Percentiles rank a stretch among this genome's conserved stretches.
phyloP scores from a whole-genome alignment of 2,329 filamentous ascomycete species.

The Pseudocercospora fijiensis region DNA sequence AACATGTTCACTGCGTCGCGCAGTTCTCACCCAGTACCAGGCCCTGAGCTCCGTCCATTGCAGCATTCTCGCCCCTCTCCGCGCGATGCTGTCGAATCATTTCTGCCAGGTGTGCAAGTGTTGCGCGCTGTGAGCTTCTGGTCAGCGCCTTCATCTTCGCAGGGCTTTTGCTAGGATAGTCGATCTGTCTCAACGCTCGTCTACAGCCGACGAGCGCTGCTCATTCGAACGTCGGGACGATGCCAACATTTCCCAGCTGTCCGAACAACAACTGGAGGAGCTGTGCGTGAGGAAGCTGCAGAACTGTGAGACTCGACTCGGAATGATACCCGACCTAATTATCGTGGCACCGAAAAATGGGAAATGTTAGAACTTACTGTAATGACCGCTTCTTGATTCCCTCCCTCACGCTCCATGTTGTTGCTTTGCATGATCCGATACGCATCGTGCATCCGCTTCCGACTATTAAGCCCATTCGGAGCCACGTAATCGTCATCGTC shows the following conservation, averaged over 20 bases:
- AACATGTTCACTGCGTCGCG: background rate
- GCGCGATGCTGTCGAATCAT: background rate
- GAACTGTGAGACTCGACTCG: conserved; percentile 5
- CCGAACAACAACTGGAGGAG: conserved; percentile 33
- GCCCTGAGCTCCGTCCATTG: background rate
- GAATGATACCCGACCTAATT: background rate
- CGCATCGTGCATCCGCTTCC: conserved; percentile 59
- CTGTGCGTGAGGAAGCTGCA: conserved; percentile 31
- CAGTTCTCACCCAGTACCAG: background rate
- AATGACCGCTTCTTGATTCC: conserved; percentile 58
- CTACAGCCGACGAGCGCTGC: background rate
- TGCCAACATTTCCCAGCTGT: conserved; percentile 26
- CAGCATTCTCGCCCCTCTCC: background rate
- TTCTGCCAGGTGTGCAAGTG: background rate
- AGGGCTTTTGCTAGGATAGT: no score
- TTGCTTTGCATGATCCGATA: conserved; percentile 64
- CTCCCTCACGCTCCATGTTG: conserved; percentile 59
- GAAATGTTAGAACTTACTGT: conserved; percentile 40
- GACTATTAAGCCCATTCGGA: conserved; percentile 52
- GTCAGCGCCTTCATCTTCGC: background rate
- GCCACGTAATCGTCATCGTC: conserved; percentile 42
- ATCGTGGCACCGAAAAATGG: background rate
- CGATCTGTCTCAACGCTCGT: background rate
- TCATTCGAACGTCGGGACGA: conserved; percentile 25
- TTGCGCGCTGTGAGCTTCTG: background rate